Conservation (phyloP, 495 filamentous ascomycete genomes). For the Lepidopterella palustris region DNA sequence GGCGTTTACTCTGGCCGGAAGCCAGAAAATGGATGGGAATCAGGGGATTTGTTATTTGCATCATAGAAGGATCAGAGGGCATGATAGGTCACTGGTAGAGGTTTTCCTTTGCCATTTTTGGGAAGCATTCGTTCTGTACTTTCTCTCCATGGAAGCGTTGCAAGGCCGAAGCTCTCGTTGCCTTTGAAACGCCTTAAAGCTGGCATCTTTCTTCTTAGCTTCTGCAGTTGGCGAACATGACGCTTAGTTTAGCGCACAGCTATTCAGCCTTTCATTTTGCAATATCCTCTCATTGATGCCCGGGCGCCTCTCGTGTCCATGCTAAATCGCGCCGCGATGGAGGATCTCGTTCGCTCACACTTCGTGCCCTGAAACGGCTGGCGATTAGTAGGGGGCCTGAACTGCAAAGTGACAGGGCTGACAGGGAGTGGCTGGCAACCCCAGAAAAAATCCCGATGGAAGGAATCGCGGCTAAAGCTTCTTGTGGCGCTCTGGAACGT, state of each 20-base stretch:
- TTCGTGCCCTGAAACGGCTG: slow-evolving; percentile 20
- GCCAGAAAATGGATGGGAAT: not conserved
- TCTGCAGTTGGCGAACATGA: too few relatives aligned
- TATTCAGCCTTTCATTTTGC: not conserved
- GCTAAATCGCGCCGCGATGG: not conserved
- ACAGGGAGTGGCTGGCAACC: slow-evolving; percentile 1
- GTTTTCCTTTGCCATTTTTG: too few relatives aligned
- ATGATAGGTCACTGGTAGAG: too few relatives aligned
- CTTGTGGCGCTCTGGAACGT: not conserved
- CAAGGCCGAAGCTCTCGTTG: too few relatives aligned
- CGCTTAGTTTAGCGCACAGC: too few relatives aligned
- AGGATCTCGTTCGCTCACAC: not conserved
- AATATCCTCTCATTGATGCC: not conserved
- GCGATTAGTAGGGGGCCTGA: slow-evolving; percentile 23
- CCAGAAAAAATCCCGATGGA: not conserved
- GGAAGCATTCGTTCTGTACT: too few relatives aligned
- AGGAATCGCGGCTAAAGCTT: not conserved
- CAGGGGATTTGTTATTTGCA: not conserved
- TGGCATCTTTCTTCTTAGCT: too few relatives aligned
- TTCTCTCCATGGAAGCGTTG: too few relatives aligned
- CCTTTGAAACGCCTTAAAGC: too few relatives aligned
- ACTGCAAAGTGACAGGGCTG: slow-evolving; percentile 18
- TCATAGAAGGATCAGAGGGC: not conserved
- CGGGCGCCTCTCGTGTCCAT: not conserved
- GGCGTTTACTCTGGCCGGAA: not conserved